Evolutionary conservation across 2,329 filamentous ascomycete species (phyloP), one percentile per base, ranked within the genome.

Genomic region (Plectosphaerella sp.): DNA sequence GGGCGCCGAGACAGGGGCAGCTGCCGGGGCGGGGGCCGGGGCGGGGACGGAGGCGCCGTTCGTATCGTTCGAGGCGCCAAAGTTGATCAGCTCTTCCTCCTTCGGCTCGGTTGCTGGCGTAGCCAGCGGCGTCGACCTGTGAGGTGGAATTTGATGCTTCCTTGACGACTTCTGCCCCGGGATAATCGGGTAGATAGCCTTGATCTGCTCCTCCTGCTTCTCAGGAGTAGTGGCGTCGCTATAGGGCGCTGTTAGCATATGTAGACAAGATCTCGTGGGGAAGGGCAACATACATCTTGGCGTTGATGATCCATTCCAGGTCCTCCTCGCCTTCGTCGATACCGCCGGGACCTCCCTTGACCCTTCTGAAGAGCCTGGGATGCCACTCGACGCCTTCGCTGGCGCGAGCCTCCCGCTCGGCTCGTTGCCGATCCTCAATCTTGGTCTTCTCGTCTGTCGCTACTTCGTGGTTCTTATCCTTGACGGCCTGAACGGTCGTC

Each of bases 401-500:
- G 33, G 82, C 82, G 61, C 94, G 81, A 63, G 83, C 83, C 16
- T 91, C 87, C 2, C 94, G 91, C 64, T 97, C 93, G 57, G 92
- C 87, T 63, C 94, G 82, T 70, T 99, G 94, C 64, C 82, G 85
- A 62, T 97, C 93, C 67, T 99, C 94, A 54, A 99, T 90, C 67
- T 88, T 89, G n/a, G 89, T 92, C 75, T 99, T 99, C 65, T 97
- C 93, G 57, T 94, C 89, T 1, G 94, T 99, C 4, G 94, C 94
- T 9, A 87, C 72, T 59, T 90, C 88, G 63, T 99, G 94, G 61
- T 99, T 92, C 53, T 86, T 84, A 47, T 88, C 85, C 64, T 87
- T 88, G 56, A 99, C 86, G 1, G 93, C 94, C 59, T 86, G 79
- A 9, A 87, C 88, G 0, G 92, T 96, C 48, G 84, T 85, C 33